Evolutionary conservation across 2,329 filamentous ascomycete species (phyloP).

Genomic region (Claviceps cyperi): DNA sequence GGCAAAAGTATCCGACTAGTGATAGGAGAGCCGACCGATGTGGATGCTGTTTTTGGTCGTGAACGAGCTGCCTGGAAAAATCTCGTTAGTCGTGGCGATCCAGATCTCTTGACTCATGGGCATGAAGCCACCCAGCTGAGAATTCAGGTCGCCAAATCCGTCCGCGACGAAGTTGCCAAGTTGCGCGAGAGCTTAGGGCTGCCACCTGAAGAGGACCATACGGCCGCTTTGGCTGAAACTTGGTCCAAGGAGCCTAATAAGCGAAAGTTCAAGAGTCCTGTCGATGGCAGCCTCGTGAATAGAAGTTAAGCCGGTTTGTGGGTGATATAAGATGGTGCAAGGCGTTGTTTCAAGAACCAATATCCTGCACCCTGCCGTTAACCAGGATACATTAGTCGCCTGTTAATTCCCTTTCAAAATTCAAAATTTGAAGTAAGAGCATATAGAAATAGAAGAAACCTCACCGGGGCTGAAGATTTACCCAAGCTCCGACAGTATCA

Average conservation of each 20-base stretch:
- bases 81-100: slow-evolving; percentile 39
- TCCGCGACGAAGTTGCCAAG: slow-evolving; percentile 69
- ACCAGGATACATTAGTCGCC: too few species aligned
- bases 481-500: too few species aligned
- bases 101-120: slow-evolving; percentile 26
- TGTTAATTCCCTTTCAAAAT: too few species aligned
- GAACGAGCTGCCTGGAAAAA: slow-evolving; percentile 60
- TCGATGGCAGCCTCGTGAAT: slow-evolving; percentile 38
- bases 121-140: slow-evolving; percentile 55
- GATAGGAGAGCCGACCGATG: slow-evolving; percentile 67
- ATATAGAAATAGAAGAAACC: too few species aligned
- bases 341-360: too few species aligned
- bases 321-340: too few species aligned
- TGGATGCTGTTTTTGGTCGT: slow-evolving; percentile 62
- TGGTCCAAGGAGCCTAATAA: slow-evolving; percentile 45
- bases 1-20: slow-evolving; percentile 57
- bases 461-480: too few species aligned
- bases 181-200: slow-evolving; percentile 58
- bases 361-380: too few species aligned
- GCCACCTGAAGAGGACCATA: slow-evolving; percentile 63
- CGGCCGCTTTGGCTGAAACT: slow-evolving; percentile 64
- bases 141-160: slow-evolving; percentile 63
- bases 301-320: slow-evolving; percentile 10
- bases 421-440: too few species aligned
- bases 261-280: slow-evolving; percentile 35